phyloP scores from a whole-genome alignment of 2,329 filamentous ascomycete genomes.

The Diplodia corticola region DNA sequence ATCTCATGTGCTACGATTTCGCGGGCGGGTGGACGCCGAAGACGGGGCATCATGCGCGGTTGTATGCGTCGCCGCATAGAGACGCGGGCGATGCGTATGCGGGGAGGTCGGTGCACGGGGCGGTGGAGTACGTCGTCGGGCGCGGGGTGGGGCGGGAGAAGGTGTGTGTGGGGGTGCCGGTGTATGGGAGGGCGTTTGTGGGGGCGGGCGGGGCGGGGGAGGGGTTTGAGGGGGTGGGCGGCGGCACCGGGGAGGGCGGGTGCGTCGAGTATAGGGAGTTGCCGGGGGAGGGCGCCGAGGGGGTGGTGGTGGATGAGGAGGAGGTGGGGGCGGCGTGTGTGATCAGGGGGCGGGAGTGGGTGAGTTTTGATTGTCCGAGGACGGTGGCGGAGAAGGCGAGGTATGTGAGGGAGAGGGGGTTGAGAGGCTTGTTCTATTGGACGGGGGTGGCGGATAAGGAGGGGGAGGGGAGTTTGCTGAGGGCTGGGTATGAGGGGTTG shows the following conservation, averaged over 20 bases:
- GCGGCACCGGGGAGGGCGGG: slow-evolving; percentile 59
- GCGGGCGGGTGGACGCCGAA: slow-evolving; percentile 67
- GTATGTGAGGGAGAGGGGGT: slow-evolving; percentile 68
- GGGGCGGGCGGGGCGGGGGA: slow-evolving; percentile 65
- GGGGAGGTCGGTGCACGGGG: slow-evolving; percentile 60
- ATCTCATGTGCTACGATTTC: slow-evolving; percentile 80
- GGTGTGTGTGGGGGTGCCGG: slow-evolving; percentile 73
- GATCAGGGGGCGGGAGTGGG: slow-evolving; percentile 60
- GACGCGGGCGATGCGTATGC: slow-evolving; percentile 52
- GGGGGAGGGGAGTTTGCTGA: neutral
- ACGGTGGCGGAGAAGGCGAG: slow-evolving; percentile 74
- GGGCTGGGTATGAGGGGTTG: neutral
- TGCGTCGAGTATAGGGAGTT: slow-evolving; percentile 73
- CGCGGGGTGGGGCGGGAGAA: slow-evolving; percentile 69
- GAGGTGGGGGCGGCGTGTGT: slow-evolving; percentile 59
- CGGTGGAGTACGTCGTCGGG: slow-evolving; percentile 64
- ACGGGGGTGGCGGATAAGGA: neutral
- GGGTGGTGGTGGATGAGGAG: slow-evolving; percentile 67
- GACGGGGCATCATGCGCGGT: slow-evolving; percentile 73
- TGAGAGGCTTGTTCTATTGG: slow-evolving; percentile 66
- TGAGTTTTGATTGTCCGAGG: slow-evolving; percentile 76
- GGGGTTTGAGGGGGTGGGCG: slow-evolving; percentile 48
- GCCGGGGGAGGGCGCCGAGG: slow-evolving; percentile 59
- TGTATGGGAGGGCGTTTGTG: slow-evolving; percentile 74
- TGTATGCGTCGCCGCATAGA: slow-evolving; percentile 61